Base-by-base conservation (phyloP, 768 basidiomycete genomes). In the Nevesoporus exiguus region DNA sequence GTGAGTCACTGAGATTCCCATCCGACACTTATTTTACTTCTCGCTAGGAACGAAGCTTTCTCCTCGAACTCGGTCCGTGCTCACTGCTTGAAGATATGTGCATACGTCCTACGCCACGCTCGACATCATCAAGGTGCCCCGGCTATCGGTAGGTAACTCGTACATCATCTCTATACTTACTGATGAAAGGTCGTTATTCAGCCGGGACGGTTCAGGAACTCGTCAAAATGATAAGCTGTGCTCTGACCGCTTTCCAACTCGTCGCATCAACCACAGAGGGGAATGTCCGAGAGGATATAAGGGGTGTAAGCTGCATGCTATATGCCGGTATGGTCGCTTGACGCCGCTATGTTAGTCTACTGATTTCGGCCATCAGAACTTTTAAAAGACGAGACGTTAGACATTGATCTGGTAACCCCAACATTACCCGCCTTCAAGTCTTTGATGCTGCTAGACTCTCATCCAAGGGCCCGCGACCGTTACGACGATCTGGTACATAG, bases 51-150 rank as follows among this genome's bases (percentile, higher is more conserved):
- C 65, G 81, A 49, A 72, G 76, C 31, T 49, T 49, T 74, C 25
- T 61, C 68, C 21, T 21, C 62, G 14, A 63, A 69, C 45, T 68
- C 66, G 0, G 68, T 69, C 36, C 73, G 78, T 33, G 74, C 81
- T 13, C 90, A 92, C 62, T 94, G 92, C 65, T 70, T 94, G 36
- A 78, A 88, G 33, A 86, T 98, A 29, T 91, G 92, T 62, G 84
- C 90, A 0, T 89, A 90, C 63, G 78, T 89, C 33, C 68, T 98
- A 21, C 84, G 87, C 47, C 83, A 89, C 56, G 81, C 84, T 3
- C 83, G 86, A 25, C 82, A 88, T 3, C 72, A 78, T 44, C 73
- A 76, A 15, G 77, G 78, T 21, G 77, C 74, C 29, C 77, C 79
- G 43, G 70, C 76, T 3, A 78, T 80, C 49, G 77, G 88, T 90